Percentiles rank a stretch among this genome's conserved stretches.
These are phyloP conservation scores for Parastagonospora nodorum DNA, from an alignment of 2,329 filamentous ascomycete genomes.

Conservation along the genomic window DNA sequence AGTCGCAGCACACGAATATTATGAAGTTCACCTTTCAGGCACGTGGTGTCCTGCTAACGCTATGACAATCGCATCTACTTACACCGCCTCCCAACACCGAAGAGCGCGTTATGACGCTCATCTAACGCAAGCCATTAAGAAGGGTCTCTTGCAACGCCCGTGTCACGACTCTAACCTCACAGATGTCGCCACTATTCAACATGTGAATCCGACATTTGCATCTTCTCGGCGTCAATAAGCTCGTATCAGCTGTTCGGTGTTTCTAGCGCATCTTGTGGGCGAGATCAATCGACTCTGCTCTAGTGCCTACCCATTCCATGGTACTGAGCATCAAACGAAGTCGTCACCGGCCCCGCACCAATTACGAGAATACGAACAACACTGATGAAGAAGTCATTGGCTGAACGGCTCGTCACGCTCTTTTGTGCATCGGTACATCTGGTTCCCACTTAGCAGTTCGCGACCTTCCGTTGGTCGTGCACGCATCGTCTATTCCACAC, in stretches of 20 bases:
- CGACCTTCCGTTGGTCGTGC: conserved; percentile 1
- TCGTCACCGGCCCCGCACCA: neutral
- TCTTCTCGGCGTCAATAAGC: too few species aligned
- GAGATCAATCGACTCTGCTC: too few species aligned
- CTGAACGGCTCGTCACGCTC: conserved; percentile 1
- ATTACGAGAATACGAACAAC: neutral
- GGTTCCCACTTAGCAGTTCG: neutral
- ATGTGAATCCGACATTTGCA: too few species aligned
- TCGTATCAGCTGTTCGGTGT: too few species aligned
- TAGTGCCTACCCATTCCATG: neutral
- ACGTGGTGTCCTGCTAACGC: neutral
- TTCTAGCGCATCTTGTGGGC: too few species aligned
- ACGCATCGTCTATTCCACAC: too few species aligned
- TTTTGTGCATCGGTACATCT: neutral
- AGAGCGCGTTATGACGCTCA: neutral
- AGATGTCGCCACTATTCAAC: too few species aligned
- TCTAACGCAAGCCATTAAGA: too few species aligned
- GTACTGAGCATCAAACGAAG: neutral
- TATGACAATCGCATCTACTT: neutral
- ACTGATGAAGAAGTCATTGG: too few species aligned
- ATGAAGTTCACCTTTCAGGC: neutral
- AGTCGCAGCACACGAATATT: neutral
- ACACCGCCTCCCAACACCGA: neutral
- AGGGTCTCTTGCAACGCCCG: too few species aligned
- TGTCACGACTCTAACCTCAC: too few species aligned